phyloP scores from a whole-genome alignment of 108 stramenopile species.

The Ochromonas danica region DNA sequence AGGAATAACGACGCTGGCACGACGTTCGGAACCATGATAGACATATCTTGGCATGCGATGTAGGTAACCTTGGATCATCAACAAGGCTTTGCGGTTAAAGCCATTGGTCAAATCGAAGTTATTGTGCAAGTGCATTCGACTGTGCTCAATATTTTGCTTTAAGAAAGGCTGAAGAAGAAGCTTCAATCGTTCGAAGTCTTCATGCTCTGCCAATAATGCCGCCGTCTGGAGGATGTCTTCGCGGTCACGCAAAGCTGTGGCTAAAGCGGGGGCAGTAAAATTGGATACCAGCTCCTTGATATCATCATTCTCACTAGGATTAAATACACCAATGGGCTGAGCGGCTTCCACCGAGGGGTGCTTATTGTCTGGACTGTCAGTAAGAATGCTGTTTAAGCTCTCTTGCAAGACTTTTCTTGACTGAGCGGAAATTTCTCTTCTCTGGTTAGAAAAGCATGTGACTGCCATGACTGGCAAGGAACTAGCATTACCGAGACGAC shows the following conservation, averaged over 20 bases:
- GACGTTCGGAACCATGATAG: conserved; percentile 60
- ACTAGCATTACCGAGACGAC: too few species aligned
- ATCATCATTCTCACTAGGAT: conserved; percentile 63
- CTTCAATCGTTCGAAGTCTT: conserved; percentile 63
- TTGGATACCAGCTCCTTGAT: conserved; percentile 78
- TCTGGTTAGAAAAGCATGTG: too few species aligned
- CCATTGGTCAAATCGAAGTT: conserved; percentile 63
- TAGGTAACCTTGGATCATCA: conserved; percentile 76
- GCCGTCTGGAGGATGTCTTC: conserved; percentile 82
- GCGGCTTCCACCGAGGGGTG: too few species aligned
- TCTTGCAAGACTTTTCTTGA: too few species aligned
- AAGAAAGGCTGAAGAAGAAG: conserved; percentile 72
- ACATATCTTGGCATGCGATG: conserved; percentile 86
- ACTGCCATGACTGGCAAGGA: background rate
- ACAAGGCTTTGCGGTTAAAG: conserved; percentile 64
- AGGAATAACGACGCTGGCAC: conserved; percentile 82
- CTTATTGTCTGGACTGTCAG: too few species aligned
- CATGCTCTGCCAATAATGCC: conserved; percentile 68
- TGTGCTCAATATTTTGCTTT: conserved; percentile 59
- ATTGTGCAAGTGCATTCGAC: conserved; percentile 58
- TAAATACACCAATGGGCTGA: conserved; percentile 8
- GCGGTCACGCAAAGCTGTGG: conserved; percentile 82
- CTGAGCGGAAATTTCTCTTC: too few species aligned
- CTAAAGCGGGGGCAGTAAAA: conserved; percentile 81
- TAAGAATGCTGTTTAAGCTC: too few species aligned